Evolutionary conservation across 192 early-diverging fungal species (phyloP).

Genomic region (Backusella luteola): DNA sequence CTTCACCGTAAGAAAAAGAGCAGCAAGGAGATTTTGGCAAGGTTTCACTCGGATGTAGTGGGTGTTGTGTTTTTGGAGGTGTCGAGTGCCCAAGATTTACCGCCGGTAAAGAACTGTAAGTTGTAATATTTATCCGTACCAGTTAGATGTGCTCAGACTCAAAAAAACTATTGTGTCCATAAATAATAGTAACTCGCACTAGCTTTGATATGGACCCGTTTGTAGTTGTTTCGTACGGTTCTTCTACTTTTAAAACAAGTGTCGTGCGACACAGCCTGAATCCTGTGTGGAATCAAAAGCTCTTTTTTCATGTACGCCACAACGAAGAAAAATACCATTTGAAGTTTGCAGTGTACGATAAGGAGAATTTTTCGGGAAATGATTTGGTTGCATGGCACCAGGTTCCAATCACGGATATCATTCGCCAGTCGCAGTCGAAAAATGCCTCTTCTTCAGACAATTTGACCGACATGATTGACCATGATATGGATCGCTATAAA

Average conservation of each 20-base stretch:
- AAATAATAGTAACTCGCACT: slow-evolving; percentile 39
- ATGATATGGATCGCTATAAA: slow-evolving; percentile 45
- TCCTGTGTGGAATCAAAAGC: slow-evolving; percentile 74
- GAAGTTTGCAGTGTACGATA: slow-evolving; percentile 69
- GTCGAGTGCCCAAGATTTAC: slow-evolving; percentile 47
- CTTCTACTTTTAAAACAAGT: slow-evolving; percentile 67
- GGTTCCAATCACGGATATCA: slow-evolving; percentile 50
- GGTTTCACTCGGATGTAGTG: slow-evolving; percentile 29
- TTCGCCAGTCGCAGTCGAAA: slow-evolving; percentile 24
- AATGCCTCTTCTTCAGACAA: background rate
- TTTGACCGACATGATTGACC: slow-evolving; percentile 11
- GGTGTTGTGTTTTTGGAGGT: slow-evolving; percentile 54
- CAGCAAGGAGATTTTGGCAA: slow-evolving; percentile 7
- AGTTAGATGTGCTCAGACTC: background rate
- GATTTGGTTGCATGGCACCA: slow-evolving; percentile 56
- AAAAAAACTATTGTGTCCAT: background rate
- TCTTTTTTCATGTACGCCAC: slow-evolving; percentile 56
- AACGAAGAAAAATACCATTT: slow-evolving; percentile 43
- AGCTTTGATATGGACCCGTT: slow-evolving; percentile 83
- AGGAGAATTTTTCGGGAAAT: slow-evolving; percentile 69
- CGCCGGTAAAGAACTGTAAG: slow-evolving; percentile 34
- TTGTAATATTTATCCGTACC: background rate
- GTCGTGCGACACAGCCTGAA: slow-evolving; percentile 63
- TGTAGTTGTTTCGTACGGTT: slow-evolving; percentile 69
- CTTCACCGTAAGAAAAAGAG: background rate